These are phyloP conservation scores for Bimuria novae-zelandiae DNA, from an alignment of 2,329 filamentous ascomycete species.

Conservation along the genomic window DNA sequence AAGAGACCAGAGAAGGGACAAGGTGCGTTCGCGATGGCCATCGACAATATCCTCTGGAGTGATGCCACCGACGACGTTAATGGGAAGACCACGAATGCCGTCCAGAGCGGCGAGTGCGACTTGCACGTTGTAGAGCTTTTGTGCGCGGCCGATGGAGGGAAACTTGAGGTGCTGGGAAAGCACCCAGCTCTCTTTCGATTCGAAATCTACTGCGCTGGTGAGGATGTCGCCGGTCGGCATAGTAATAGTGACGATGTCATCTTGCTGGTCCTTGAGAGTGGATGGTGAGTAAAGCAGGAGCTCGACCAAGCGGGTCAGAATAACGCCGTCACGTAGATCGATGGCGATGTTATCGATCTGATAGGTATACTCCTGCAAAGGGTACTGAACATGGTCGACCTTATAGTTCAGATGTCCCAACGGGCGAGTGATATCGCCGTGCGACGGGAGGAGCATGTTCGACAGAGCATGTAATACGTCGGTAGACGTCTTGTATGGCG, in stretches of 20 bases:
- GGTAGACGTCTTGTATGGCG: slow-evolving; percentile 61
- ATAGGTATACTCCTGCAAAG: slow-evolving; percentile 64
- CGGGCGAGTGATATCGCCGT: slow-evolving; percentile 61
- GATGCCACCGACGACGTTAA: slow-evolving; percentile 50
- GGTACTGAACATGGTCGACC: slow-evolving; percentile 59
- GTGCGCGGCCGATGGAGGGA: slow-evolving; percentile 58
- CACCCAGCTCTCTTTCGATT: slow-evolving; percentile 49
- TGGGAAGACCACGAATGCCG: slow-evolving; percentile 48
- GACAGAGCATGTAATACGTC: slow-evolving; percentile 58
- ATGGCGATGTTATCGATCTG: slow-evolving; percentile 63
- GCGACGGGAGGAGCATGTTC: slow-evolving; percentile 60
- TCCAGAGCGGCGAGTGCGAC: slow-evolving; percentile 60
- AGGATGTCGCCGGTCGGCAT: slow-evolving; percentile 53
- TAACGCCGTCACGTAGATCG: slow-evolving; percentile 65
- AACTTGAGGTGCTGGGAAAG: slow-evolving; percentile 63
- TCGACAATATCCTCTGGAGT: slow-evolving; percentile 64
- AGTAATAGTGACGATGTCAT: slow-evolving; percentile 51
- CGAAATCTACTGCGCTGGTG: slow-evolving; percentile 39
- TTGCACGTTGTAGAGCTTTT: slow-evolving; percentile 64
- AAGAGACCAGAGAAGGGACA: slow-evolving; percentile 64
- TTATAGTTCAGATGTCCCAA: slow-evolving; percentile 62
- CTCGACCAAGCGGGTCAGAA: slow-evolving; percentile 64
- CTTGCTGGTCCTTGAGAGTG: slow-evolving; percentile 32
- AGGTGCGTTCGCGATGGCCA: slow-evolving; percentile 67
- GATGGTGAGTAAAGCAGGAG: slow-evolving; percentile 55